Evolutionary conservation across 768 basidiomycete species (phyloP).

Genomic region (Amanita phalloides): DNA sequence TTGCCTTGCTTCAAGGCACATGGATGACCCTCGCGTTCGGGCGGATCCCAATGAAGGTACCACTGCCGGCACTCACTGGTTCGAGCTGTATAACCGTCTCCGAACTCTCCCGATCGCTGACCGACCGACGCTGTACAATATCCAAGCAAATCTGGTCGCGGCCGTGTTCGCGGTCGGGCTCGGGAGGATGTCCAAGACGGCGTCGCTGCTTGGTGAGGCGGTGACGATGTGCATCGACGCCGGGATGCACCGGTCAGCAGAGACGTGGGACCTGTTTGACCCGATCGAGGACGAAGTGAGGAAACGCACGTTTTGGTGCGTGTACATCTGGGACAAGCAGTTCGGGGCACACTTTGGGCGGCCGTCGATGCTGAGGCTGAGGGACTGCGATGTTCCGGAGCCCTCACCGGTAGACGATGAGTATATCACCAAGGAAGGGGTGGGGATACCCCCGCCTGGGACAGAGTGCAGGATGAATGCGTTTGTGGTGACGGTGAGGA

Average conservation of each 20-base stretch:
- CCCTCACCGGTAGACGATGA: conserved; percentile 84
- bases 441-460: conserved; percentile 57
- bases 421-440: conserved; percentile 66
- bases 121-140: conserved; percentile 82
- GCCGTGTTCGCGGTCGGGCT: conserved; percentile 89
- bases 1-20: conserved; percentile 84
- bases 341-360: conserved; percentile 82
- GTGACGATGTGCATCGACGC: conserved; percentile 83
- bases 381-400: conserved; percentile 89
- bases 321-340: conserved; percentile 96
- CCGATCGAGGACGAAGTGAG: conserved; percentile 85
- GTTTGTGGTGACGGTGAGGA: conserved; percentile 65
- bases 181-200: conserved; percentile 81
- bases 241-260: conserved; percentile 80
- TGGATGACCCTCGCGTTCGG: conserved; percentile 85
- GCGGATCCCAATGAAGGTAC: conserved; percentile 73
- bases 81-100: conserved; percentile 77
- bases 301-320: conserved; percentile 94
- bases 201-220: conserved; percentile 77
- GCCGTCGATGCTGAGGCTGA: conserved; percentile 74
- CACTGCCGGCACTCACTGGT: conserved; percentile 88
- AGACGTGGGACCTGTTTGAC: conserved; percentile 81
- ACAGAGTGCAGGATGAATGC: conserved; percentile 71
- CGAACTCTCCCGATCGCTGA: conserved; percentile 86
- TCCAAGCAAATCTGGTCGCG: conserved; percentile 86